Evolutionary conservation across 2,329 filamentous ascomycete species (phyloP), one percentile per base, ranked within the genome.

Genomic region (Piedraia hortae): DNA sequence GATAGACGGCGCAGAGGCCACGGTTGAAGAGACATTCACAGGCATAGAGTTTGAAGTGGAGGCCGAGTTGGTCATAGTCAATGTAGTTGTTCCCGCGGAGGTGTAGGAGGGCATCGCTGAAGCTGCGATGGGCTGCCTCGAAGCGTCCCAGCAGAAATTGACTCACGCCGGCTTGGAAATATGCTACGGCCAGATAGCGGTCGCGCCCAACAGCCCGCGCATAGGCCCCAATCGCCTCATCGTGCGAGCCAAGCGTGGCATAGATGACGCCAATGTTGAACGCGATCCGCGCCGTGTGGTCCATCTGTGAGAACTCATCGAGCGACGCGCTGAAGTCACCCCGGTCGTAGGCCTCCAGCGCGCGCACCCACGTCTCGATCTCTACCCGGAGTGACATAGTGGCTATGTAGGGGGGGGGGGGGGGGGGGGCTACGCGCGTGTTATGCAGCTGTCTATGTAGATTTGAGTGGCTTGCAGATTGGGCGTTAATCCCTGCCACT

Each of bases 211-310:
- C 73, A 21, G 85, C 80, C 43, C 73, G 66, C 51, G 91, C 80
- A 44, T 91, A 97, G 47, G 69, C 85, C 47, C 89, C 73, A 33
- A 97, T 82, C 41, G 85, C 85, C 54, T 77, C 78, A 44, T 82
- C 73, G 48, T 97, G 85, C 44, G 93, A 78, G 34, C 85, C 85
- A 10, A 97, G 56, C 0, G 85, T 93, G 17, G 85, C 85, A 53
- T 91, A 74, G 37, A 97, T 93, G 17, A 97, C 82, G 35, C 85
- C 85, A 48, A 82, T 88, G 42, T 97, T 97, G 56, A 97, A 97
- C 29, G 90, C 56, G 30, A 97, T 97, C 55, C 90, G 93, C 35
- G 85, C 91, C 0, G 85, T 97, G 44, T 93, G 85, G 29, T 72
- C 60, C 38, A 97, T 90, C 34, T 58, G 62, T 30, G 75, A 72